Conservation (phyloP, 2,329 filamentous ascomycete species). For the Phoma sp. region DNA sequence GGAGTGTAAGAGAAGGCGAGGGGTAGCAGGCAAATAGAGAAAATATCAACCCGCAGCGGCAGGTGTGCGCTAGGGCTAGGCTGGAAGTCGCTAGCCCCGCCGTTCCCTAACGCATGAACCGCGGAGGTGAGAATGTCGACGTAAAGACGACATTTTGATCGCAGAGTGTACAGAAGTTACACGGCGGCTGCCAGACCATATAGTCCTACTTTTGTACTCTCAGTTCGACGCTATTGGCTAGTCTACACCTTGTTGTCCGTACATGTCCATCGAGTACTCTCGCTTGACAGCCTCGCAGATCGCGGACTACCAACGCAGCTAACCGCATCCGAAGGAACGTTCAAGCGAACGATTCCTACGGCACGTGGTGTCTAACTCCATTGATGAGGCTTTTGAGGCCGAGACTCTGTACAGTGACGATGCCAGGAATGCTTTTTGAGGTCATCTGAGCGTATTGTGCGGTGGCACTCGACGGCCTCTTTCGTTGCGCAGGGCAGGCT, state of each 20-base stretch:
- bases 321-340: slow-evolving; percentile 22
- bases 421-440: neutral
- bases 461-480: neutral
- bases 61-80: slow-evolving; percentile 19
- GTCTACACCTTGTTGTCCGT: slow-evolving; percentile 13
- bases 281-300: slow-evolving; percentile 22
- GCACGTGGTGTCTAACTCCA: slow-evolving; percentile 17
- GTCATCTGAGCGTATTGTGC: neutral
- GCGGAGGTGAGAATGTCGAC: slow-evolving; percentile 1
- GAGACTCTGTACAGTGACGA: slow-evolving; percentile 3
- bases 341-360: slow-evolving; percentile 20
- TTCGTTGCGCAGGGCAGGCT: too few relatives aligned
- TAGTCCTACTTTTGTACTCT: neutral
- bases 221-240: slow-evolving; percentile 2
- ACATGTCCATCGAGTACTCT: slow-evolving; percentile 19
- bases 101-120: slow-evolving; percentile 9
- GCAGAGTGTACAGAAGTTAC: neutral
- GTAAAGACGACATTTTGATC: slow-evolving; percentile 1
- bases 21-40: slow-evolving; percentile 28
- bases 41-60: slow-evolving; percentile 26
- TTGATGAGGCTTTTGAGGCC: slow-evolving; percentile 2
- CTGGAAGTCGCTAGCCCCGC: slow-evolving; percentile 21
- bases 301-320: slow-evolving; percentile 21
- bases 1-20: slow-evolving; percentile 23
- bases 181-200: slow-evolving; percentile 7